phyloP scores from a whole-genome alignment of 2,329 filamentous ascomycete genomes.

The Ophiostoma ulmi region DNA sequence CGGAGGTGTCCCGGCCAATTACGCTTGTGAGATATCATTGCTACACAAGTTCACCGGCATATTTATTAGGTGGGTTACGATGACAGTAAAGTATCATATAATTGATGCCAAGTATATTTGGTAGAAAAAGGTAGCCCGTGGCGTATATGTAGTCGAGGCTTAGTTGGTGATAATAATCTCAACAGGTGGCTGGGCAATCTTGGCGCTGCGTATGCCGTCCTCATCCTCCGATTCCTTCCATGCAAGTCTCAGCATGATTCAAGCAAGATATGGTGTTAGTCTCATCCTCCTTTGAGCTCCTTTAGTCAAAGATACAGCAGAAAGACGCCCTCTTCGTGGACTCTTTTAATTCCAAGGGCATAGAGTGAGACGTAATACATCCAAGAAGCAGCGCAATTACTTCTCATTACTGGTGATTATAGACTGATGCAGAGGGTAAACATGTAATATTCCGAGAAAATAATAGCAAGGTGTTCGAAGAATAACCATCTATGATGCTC shows the following conservation, averaged over 20 bases:
- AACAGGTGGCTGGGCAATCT: neutral
- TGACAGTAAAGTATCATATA: neutral
- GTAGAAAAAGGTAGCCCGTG: neutral
- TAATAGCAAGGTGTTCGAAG: too few species aligned
- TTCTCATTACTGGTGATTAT: too few species aligned
- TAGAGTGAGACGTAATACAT: too few species aligned
- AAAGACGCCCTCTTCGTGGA: too few species aligned
- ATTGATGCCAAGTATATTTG: neutral
- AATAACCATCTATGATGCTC: too few species aligned
- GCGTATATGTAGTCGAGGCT: neutral
- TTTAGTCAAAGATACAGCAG: neutral
- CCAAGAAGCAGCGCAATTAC: too few species aligned
- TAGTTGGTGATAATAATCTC: neutral
- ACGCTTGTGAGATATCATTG: neutral
- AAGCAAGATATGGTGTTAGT: neutral
- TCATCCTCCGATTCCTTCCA: neutral
- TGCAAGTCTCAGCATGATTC: neutral
- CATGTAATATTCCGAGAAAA: too few species aligned
- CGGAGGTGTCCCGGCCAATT: neutral
- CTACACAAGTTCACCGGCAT: neutral
- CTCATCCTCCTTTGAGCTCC: neutral
- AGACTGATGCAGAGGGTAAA: too few species aligned
- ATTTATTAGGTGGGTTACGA: neutral
- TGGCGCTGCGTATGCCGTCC: constrained; percentile 1
- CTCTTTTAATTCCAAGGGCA: too few species aligned